These are phyloP conservation scores for Phytopythium mirpurense DNA, from an alignment of 352 stramenopile species.

Conservation along the genomic window DNA sequence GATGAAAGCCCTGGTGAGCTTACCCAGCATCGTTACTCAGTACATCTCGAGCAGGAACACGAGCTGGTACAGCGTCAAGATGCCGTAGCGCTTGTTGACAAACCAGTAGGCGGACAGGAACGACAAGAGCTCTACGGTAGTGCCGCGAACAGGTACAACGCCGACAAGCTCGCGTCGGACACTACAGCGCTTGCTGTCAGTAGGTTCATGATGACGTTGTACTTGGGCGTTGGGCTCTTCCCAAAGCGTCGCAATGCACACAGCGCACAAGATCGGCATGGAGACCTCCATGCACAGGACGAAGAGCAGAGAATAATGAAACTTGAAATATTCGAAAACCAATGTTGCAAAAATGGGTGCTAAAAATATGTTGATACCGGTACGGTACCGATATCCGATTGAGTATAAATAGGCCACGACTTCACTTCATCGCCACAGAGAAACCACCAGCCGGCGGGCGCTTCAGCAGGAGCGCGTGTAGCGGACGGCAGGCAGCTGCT, in stretches of 20 bases:
- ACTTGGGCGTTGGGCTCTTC: slow-evolving; percentile 9
- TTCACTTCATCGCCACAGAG: neutral
- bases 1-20: slow-evolving; percentile 18
- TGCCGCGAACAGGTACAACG: slow-evolving; percentile 9
- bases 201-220: slow-evolving; percentile 14
- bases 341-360: no score
- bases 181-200: slow-evolving; percentile 4
- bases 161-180: slow-evolving; percentile 4
- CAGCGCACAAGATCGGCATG: no score
- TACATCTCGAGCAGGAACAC: slow-evolving; percentile 30
- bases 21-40: slow-evolving; percentile 15
- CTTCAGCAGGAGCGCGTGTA: neutral
- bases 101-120: slow-evolving; percentile 17
- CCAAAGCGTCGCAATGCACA: no score
- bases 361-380: no score
- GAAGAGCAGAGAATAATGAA: no score
- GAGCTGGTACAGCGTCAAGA: slow-evolving; percentile 21
- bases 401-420: neutral
- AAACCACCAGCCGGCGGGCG: neutral
- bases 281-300: no score
- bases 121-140: slow-evolving; percentile 14
- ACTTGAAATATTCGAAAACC: no score
- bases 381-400: no score
- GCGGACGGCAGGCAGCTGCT: neutral
- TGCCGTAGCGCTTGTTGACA: slow-evolving; percentile 20